These are phyloP conservation scores for Olyra latifolia DNA, from an alignment of 176 grass and related monocot species.

Conservation along the genomic window DNA sequence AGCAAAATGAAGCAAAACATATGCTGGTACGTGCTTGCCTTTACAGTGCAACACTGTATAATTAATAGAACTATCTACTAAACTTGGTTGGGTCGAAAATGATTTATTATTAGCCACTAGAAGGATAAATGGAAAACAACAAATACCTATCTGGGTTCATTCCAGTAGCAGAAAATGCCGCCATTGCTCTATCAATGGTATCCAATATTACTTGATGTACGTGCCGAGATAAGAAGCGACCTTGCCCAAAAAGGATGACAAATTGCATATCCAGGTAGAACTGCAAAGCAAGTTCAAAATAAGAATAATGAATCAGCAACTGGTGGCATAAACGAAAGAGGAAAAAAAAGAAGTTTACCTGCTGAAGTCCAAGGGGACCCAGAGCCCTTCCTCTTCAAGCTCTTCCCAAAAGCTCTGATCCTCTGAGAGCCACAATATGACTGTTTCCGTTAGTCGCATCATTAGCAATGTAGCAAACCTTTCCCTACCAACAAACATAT, in stretches of 20 bases:
- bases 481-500: constrained; percentile 93
- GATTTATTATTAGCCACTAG: neutral
- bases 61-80: neutral
- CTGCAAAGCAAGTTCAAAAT: constrained; percentile 46
- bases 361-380: constrained; percentile 78
- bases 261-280: constrained; percentile 99
- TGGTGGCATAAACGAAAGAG: neutral
- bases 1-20: neutral
- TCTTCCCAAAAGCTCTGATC: constrained; percentile 96
- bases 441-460: constrained; percentile 91
- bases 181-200: constrained; percentile 76
- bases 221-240: constrained; percentile 78
- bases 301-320: neutral
- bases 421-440: constrained; percentile 79
- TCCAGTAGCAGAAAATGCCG: constrained; percentile 80
- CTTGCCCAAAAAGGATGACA: constrained; percentile 83
- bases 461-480: constrained; percentile 89
- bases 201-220: constrained; percentile 76
- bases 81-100: neutral
- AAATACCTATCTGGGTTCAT: constrained; percentile 81
- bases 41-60: neutral
- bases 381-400: constrained; percentile 72
- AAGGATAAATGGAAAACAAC: neutral
- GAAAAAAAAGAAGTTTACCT: constrained; percentile 42
- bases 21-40: neutral